These are phyloP conservation scores for Meira miltonrushii DNA, from an alignment of 1,284 basidiomycete species.

Conservation along the genomic window DNA sequence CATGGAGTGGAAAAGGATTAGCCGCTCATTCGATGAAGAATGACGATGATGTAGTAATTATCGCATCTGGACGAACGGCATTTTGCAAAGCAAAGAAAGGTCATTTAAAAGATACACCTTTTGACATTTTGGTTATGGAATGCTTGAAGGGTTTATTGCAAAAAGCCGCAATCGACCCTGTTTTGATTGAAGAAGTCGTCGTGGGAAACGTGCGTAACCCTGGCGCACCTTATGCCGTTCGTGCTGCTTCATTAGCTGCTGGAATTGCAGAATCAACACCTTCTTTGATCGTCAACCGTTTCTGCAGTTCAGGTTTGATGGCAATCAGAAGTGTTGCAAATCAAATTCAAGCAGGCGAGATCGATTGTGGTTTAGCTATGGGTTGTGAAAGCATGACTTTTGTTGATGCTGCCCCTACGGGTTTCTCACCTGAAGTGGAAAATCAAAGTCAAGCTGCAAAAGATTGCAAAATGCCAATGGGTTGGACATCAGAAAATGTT, in stretches of 20 bases:
- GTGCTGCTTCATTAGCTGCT: constrained; percentile 68
- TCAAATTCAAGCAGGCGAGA: constrained; percentile 73
- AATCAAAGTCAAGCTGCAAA: constrained; percentile 31
- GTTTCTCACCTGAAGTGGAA: constrained; percentile 30
- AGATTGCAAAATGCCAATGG: constrained; percentile 64
- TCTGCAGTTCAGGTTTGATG: constrained; percentile 71
- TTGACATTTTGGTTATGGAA: constrained; percentile 25
- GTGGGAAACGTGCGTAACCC: constrained; percentile 57
- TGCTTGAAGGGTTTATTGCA: constrained; percentile 60
- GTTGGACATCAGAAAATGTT: constrained; percentile 76
- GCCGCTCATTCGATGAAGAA: constrained; percentile 35
- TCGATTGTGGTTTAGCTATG: constrained; percentile 75
- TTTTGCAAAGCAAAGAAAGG: constrained; percentile 72
- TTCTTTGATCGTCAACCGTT: constrained; percentile 58
- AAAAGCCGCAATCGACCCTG: constrained; percentile 64
- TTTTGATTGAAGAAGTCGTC: constrained; percentile 69
- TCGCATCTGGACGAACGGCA: constrained; percentile 73
- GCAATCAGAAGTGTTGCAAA: constrained; percentile 75
- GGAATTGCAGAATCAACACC: constrained; percentile 74
- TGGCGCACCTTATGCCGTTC: constrained; percentile 32
- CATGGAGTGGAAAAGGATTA: constrained; percentile 39
- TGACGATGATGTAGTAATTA: constrained; percentile 61
- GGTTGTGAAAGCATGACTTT: constrained; percentile 73
- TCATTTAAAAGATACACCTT: constrained; percentile 68
- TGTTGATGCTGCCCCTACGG: constrained; percentile 25